phyloP scores from a whole-genome alignment of 2,329 filamentous ascomycete genomes.

The Colletotrichum sp. region DNA sequence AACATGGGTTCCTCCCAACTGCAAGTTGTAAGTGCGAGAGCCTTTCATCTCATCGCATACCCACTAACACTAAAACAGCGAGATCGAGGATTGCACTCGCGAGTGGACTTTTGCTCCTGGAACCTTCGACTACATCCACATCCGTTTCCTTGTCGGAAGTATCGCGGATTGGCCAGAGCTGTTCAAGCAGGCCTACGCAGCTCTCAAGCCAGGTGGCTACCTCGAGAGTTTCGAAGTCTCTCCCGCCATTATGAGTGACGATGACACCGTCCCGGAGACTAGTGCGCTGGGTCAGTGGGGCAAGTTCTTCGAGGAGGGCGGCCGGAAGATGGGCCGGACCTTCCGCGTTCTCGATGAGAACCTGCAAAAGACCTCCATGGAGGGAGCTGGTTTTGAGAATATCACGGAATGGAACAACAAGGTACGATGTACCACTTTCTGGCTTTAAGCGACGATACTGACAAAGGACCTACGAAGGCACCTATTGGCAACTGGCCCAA shows the following conservation, averaged over 20 bases:
- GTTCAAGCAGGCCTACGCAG: slow-evolving; percentile 50
- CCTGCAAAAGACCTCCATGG: slow-evolving; percentile 33
- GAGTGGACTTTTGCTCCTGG: slow-evolving; percentile 51
- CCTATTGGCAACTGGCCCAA: slow-evolving; percentile 47
- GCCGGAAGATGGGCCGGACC: slow-evolving; percentile 33
- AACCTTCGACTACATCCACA: slow-evolving; percentile 64
- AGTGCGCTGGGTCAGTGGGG: slow-evolving; percentile 38
- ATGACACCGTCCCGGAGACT: slow-evolving; percentile 30
- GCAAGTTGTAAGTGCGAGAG: slow-evolving; percentile 39
- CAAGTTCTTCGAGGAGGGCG: slow-evolving; percentile 36
- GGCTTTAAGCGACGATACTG: not conserved
- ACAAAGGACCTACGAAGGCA: not conserved
- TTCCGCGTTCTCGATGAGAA: slow-evolving; percentile 35
- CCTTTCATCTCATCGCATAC: not conserved
- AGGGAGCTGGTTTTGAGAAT: slow-evolving; percentile 31
- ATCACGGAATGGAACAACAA: slow-evolving; percentile 26
- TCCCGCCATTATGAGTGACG: slow-evolving; percentile 30
- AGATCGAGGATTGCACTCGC: slow-evolving; percentile 66
- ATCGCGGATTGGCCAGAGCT: slow-evolving; percentile 58
- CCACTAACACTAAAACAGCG: slow-evolving; percentile 16
- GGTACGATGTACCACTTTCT: not conserved
- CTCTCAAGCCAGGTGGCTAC: slow-evolving; percentile 54
- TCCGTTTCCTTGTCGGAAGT: slow-evolving; percentile 56
- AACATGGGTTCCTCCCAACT: slow-evolving; percentile 59
- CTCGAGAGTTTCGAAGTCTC: slow-evolving; percentile 43